Evolutionary conservation across 805 yeast species (phyloP), one percentile per base, ranked within the genome.

Genomic region (Scheffersomyces ergatensis): DNA sequence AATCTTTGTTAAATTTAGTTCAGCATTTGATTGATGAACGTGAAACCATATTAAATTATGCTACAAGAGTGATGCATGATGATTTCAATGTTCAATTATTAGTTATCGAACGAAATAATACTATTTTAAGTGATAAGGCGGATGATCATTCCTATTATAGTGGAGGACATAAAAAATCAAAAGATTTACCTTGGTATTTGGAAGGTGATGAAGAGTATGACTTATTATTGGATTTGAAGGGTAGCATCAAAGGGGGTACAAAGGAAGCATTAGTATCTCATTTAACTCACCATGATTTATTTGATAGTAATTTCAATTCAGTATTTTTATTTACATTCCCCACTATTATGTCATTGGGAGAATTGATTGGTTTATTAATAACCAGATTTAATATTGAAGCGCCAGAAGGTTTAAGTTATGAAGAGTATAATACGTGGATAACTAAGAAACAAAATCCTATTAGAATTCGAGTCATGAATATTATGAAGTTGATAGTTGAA

Each of bases 401-500:
- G 17, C 97, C 97, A 0, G 96, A 87, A 53, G 96, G 95, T 0
- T 63, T 92, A 44, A 79, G 86, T 44, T 86, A 80, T 54, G 95
- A 85, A 46, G 95, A 88, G 53, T 87, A 85, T 58, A 78, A 80
- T 34, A 62, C 73, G 8, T 89, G 97, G 97, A 71, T 81, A 8
- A 78, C 80, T 32, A 77, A 76, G 54, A 87, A 87, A 53, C 79
- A 83, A 44, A 70, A 68, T 42, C 88, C 87, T 1, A 82, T 85
- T 24, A 77, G 89, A 40, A 52, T 75, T 18, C 72, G 87, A 42
- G 85, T 85, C 8, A 70, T 85, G 43, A 78, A 79, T 44, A 71
- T 84, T 19, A 76, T 89, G 78, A 80, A 77, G 50, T 63, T 78
- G 13, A 71, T 89, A 53, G 68, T 87, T 19, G 82, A 82, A 34